Evolutionary conservation across 2,329 filamentous ascomycete species (phyloP), one percentile per base, ranked within the genome.

Genomic region (Neonectria sp.): DNA sequence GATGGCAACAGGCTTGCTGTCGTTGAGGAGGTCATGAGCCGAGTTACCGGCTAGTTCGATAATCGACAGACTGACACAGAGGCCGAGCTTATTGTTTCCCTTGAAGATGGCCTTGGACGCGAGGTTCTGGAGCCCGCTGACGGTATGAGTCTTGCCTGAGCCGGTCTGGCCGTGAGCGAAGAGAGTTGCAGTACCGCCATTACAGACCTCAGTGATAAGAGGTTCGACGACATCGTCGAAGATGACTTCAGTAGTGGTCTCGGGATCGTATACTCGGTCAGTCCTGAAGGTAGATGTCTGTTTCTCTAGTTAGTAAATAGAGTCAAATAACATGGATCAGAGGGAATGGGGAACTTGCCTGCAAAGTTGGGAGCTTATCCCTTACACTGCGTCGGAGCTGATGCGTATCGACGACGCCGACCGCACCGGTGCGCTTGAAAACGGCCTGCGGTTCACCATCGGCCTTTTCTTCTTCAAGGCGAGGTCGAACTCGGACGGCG

Each of bases 111-210:
- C 73, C 68, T 79, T 74, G 3, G 80, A 80, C 6, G 83, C 81
- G 2, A 84, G 77, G 13, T 79, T 67, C 70, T 85, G 80, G 0
- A 86, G 73, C 2, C 76, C 76, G 59, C 78, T 83, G 59, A 86
- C 77, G 1, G 83, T 85, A 63, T 77, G 82, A 0, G 83, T 86
- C 73, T 86, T 86, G 12, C 85, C 85, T 1, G 84, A 86, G 6
- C 84, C 83, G 0, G 85, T 86, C 68, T 86, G 84, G 11, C 84
- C 84, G 51, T 86, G 85, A 33, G 82, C 83, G 48, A 86, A 85
- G 35, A 87, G 73, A 17, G 85, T 86, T 15, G 81, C 81, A 24
- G 86, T 79, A 17, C 84, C 83, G 13, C 86, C 85, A n/a, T 78
- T 71, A 82, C 82, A 85, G 0, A 81, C 82, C 78, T 80, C 85